Conservation (phyloP, 306 rosid genomes). For the Cyclanthera cordifolia region DNA sequence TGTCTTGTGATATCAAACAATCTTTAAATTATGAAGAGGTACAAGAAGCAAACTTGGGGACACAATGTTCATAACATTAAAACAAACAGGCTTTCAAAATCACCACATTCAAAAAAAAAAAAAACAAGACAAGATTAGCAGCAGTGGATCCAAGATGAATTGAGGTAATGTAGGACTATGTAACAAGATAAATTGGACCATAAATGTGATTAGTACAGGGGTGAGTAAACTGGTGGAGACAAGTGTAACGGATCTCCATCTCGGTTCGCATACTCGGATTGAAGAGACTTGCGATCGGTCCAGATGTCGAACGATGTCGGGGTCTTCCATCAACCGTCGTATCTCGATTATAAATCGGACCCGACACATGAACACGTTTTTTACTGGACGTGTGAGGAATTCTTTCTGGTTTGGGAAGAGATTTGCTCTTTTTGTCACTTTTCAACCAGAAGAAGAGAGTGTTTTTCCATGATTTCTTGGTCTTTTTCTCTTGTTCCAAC, state of each 20-base stretch:
- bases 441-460: conserved; percentile 64
- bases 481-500: conserved; percentile 26
- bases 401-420: conserved; percentile 14
- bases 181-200: conserved; percentile 64
- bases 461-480: conserved; percentile 62
- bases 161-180: conserved; percentile 21
- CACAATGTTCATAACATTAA: background rate
- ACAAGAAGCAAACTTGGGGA: background rate
- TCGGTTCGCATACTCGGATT: conserved; percentile 28
- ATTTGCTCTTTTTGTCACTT: conserved; percentile 33
- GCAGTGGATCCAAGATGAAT: background rate
- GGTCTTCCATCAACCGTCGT: conserved; percentile 19
- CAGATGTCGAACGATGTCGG: conserved; percentile 31
- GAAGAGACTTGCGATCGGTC: conserved; percentile 47
- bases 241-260: conserved; percentile 38
- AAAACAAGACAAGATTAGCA: background rate
- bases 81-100: background rate
- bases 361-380: conserved; percentile 40
- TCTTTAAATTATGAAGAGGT: background rate
- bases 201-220: conserved; percentile 24
- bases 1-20: background rate
- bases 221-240: conserved; percentile 32
- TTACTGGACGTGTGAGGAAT: conserved; percentile 20
- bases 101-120: background rate
- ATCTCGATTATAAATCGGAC: conserved; percentile 36